Evolutionary conservation across 345 rosid genomes (phyloP).

Genomic region (Salix arbutifolia): DNA sequence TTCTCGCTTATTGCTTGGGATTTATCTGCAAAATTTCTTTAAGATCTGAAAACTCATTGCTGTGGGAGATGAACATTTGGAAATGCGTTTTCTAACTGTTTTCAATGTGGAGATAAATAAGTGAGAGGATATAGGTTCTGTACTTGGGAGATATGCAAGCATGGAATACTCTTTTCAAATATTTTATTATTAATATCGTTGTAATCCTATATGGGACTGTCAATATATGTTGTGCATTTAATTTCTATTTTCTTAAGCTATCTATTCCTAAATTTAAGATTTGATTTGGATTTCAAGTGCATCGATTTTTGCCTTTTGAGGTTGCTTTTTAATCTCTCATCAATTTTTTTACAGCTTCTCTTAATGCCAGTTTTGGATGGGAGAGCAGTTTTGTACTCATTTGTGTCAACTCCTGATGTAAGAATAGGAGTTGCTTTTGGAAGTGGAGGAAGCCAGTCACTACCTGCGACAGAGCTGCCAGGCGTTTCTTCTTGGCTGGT

Average conservation of each 20-base stretch:
- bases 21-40: neutral
- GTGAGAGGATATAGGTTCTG: neutral
- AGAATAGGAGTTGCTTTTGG: slow-evolving; percentile 93
- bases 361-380: slow-evolving; percentile 81
- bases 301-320: neutral
- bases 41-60: neutral
- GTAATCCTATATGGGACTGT: neutral
- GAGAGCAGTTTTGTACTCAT: slow-evolving; percentile 76
- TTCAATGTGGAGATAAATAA: neutral
- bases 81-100: neutral
- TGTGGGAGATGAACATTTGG: neutral
- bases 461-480: slow-evolving; percentile 91
- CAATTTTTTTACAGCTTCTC: slow-evolving; percentile 59
- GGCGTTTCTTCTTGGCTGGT: slow-evolving; percentile 99
- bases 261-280: slow-evolving; percentile 7
- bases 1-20: neutral
- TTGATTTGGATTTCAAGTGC: neutral
- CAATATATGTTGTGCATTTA: neutral
- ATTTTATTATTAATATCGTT: no score
- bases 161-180: neutral
- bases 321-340: slow-evolving; percentile 7
- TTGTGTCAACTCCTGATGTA: slow-evolving; percentile 75
- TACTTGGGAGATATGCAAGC: neutral
- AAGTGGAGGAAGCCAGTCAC: slow-evolving; percentile 91
- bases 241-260: neutral